These are phyloP conservation scores for Thymus mandschuricus DNA, from an alignment of 257 asterid species.

Conservation along the genomic window DNA sequence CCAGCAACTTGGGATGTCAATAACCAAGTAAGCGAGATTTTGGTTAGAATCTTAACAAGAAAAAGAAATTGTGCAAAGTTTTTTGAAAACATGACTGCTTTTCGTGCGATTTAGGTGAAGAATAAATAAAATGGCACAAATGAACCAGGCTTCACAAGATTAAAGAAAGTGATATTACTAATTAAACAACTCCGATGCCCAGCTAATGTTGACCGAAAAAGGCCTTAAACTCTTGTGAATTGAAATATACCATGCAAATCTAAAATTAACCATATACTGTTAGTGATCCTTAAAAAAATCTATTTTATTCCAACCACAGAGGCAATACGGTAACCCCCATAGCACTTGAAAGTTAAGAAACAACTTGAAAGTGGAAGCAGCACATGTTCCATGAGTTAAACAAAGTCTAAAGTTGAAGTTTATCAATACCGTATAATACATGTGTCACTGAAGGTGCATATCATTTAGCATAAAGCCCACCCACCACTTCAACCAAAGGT, in stretches of 20 bases:
- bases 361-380: not conserved
- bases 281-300: not conserved
- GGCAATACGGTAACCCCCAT: not conserved
- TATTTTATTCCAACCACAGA: not conserved
- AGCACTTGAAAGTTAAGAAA: not conserved
- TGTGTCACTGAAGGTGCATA: not conserved
- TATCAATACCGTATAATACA: not conserved
- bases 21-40: not conserved
- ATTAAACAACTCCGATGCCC: not conserved
- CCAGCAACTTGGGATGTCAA: not conserved
- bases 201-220: not conserved
- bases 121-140: not conserved
- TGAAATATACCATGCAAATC: not conserved
- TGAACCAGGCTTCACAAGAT: not conserved
- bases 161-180: not conserved
- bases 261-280: not conserved
- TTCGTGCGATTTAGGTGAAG: not conserved
- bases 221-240: not conserved
- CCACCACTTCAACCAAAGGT: slow-evolving; percentile 6
- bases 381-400: not conserved
- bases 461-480: slow-evolving; percentile 13
- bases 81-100: not conserved
- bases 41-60: not conserved
- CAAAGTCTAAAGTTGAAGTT: not conserved
- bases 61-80: not conserved